phyloP scores from a whole-genome alignment of 306 rosid species.

The Medicago ruthenica region DNA sequence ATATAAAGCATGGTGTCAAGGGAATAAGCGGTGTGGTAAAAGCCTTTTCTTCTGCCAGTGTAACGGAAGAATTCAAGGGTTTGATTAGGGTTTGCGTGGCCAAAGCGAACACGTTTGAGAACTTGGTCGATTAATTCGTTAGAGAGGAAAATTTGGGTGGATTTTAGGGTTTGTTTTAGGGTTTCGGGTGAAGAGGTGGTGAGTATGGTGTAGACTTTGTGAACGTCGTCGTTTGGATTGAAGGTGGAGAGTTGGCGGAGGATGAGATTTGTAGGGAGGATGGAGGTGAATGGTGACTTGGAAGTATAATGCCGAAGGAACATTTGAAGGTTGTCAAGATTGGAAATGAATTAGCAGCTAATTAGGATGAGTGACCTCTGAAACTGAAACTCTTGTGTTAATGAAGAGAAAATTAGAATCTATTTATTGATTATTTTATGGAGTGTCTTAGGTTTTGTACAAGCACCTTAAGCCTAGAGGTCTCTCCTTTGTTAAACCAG shows the following conservation, averaged over 20 bases:
- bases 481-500: too few species aligned
- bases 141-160: conserved; percentile 69
- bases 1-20: conserved; percentile 83
- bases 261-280: conserved; percentile 10
- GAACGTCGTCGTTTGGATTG: conserved; percentile 47
- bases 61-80: conserved; percentile 73
- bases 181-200: conserved; percentile 48
- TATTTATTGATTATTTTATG: too few species aligned
- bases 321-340: too few species aligned
- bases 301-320: too few species aligned
- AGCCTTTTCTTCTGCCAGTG: conserved; percentile 72
- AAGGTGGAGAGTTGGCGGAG: conserved; percentile 45
- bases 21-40: conserved; percentile 72
- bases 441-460: too few species aligned
- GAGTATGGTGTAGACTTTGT: conserved; percentile 55
- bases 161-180: conserved; percentile 59
- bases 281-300: too few species aligned
- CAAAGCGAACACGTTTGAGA: conserved; percentile 77
- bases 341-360: too few species aligned
- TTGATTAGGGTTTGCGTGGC: conserved; percentile 79
- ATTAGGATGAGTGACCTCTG: too few species aligned
- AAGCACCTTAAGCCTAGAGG: too few species aligned
- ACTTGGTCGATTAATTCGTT: conserved; percentile 76
- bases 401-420: too few species aligned
- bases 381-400: too few species aligned